Conservation (phyloP, 306 rosid genomes). For the Geum urbanum region DNA sequence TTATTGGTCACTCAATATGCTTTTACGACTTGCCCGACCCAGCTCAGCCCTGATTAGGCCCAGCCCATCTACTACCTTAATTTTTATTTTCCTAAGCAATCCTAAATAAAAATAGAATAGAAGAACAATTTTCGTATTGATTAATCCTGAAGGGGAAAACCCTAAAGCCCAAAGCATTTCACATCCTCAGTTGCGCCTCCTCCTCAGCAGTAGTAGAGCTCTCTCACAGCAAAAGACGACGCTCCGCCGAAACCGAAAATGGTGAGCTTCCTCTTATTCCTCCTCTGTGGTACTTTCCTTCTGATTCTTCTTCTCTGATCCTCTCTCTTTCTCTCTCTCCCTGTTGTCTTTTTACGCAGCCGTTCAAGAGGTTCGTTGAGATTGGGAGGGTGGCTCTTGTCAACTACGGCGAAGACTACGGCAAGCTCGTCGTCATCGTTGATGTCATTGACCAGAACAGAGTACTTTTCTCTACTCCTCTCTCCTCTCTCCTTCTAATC, state of each 20-base stretch:
- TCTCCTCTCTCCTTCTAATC: background rate
- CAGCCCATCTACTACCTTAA: too few species aligned
- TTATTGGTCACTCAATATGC: too few species aligned
- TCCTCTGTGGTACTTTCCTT: background rate
- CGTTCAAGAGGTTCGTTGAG: conserved; percentile 91
- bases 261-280: conserved; percentile 36
- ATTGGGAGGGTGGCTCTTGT: conserved; percentile 87
- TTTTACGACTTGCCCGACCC: too few species aligned
- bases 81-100: too few species aligned
- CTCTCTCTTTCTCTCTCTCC: background rate
- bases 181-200: background rate
- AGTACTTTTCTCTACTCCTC: conserved; percentile 29
- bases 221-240: background rate
- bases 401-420: conserved; percentile 85
- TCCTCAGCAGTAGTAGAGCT: too few species aligned
- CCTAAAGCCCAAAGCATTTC: background rate
- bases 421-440: conserved; percentile 86
- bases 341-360: conserved; percentile 50
- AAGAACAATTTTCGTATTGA: too few species aligned
- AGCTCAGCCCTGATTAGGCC: too few species aligned
- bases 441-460: conserved; percentile 90
- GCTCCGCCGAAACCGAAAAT: conserved; percentile 24
- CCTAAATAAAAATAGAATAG: too few species aligned
- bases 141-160: too few species aligned
- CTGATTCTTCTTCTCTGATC: too few species aligned